Conservation (phyloP, 2,329 filamentous ascomycete genomes). For the Trichoderma koningii region DNA sequence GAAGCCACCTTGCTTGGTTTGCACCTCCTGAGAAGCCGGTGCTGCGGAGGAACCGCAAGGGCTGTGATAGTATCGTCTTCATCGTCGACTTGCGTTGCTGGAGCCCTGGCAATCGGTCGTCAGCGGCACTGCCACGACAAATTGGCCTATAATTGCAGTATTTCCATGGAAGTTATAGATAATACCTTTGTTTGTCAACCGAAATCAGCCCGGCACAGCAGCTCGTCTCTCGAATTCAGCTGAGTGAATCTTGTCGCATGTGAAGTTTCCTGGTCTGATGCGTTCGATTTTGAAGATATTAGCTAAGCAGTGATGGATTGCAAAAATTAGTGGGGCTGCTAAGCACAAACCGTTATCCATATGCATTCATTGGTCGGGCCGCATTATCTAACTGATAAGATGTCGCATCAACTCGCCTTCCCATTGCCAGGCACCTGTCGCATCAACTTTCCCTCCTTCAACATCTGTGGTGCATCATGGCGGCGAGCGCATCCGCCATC, state of each 20-base stretch:
- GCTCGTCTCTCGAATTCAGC: neutral
- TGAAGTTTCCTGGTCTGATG: slow-evolving; percentile 9
- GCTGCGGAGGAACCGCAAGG: slow-evolving; percentile 38
- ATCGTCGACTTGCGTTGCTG: slow-evolving; percentile 32
- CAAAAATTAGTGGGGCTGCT: slow-evolving; percentile 6
- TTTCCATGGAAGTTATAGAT: neutral
- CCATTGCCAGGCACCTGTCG: neutral
- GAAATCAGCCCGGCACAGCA: neutral
- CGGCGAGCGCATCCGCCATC: neutral
- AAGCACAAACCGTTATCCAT: neutral
- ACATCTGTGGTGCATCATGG: slow-evolving; percentile 8
- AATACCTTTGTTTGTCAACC: neutral
- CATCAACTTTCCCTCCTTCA: slow-evolving; percentile 6
- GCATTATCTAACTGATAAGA: slow-evolving; percentile 16
- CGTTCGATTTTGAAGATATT: slow-evolving; percentile 30
- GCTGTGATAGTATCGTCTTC: slow-evolving; percentile 40
- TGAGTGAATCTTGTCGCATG: neutral
- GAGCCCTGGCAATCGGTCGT: neutral
- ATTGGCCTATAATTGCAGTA: neutral
- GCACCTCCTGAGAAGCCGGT: slow-evolving; percentile 37
- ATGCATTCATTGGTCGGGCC: neutral
- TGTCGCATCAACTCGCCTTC: neutral
- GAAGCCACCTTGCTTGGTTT: slow-evolving; percentile 48
- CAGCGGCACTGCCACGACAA: neutral
- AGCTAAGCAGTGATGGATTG: slow-evolving; percentile 40